These are phyloP conservation scores for Pyrenophora graminea DNA, from an alignment of 2,329 filamentous ascomycete genomes.

Conservation along the genomic window DNA sequence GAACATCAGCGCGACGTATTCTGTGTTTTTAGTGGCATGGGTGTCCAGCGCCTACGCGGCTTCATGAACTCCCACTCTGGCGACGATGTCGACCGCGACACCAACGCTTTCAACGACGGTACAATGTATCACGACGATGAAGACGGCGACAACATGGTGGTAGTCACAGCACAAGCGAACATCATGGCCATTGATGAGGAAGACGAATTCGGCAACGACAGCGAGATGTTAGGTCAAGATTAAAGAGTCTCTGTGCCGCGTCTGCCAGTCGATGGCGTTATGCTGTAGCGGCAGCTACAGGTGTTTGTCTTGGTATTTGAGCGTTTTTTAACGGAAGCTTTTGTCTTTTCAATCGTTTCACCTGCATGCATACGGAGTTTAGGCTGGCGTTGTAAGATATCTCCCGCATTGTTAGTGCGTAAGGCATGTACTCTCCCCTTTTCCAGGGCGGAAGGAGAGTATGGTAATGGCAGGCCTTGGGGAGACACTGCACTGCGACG, in stretches of 20 bases:
- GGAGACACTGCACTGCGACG: conserved; percentile 10
- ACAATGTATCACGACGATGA: conserved; percentile 40
- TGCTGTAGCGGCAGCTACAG: too few relatives aligned
- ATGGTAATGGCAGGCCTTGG: conserved; percentile 11
- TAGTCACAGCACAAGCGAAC: conserved; percentile 43
- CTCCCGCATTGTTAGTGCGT: conserved; percentile 12
- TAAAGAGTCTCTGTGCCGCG: conserved; percentile 4
- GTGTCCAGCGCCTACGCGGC: conserved; percentile 75
- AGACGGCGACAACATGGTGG: conserved; percentile 41
- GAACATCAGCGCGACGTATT: conserved; percentile 94
- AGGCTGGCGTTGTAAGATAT: not conserved
- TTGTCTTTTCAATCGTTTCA: not conserved
- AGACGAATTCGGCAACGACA: conserved; percentile 52
- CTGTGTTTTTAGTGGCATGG: conserved; percentile 92
- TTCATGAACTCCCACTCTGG: conserved; percentile 66
- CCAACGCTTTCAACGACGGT: conserved; percentile 27
- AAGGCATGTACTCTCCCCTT: conserved; percentile 15
- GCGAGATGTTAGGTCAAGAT: conserved; percentile 49
- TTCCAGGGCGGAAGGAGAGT: not conserved
- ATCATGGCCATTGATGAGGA: conserved; percentile 50
- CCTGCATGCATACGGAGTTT: conserved; percentile 24
- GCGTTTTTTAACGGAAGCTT: too few relatives aligned
- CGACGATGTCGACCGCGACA: conserved; percentile 20
- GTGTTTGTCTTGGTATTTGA: too few relatives aligned
- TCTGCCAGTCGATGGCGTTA: not conserved